Conservation (phyloP, 164 flowering plant genomes). For the Kalanchoe fedtschenkoi region DNA sequence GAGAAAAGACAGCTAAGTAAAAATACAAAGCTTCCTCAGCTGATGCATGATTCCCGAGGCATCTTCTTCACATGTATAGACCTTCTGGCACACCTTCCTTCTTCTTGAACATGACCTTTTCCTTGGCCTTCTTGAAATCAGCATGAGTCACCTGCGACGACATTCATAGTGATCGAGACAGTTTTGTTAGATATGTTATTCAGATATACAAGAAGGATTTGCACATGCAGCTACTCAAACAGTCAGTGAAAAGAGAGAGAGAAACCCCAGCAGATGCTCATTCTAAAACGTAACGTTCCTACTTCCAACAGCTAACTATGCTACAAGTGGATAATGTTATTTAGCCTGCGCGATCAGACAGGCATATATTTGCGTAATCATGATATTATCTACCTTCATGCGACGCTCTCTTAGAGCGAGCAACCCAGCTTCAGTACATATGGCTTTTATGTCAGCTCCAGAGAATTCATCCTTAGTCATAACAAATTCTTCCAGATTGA, state of each 20-base stretch:
- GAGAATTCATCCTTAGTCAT: constrained; percentile 90
- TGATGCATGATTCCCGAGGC: background rate
- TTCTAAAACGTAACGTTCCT: background rate
- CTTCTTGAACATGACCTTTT: constrained; percentile 96
- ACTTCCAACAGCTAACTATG: background rate
- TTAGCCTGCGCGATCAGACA: background rate
- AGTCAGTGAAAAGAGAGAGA: background rate
- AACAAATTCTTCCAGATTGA: constrained; percentile 86
- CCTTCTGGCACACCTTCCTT: constrained; percentile 97
- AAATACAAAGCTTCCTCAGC: background rate
- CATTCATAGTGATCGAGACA: background rate
- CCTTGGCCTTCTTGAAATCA: constrained; percentile 94
- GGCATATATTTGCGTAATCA: background rate
- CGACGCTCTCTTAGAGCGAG: constrained; percentile 87
- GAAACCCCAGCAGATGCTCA: background rate
- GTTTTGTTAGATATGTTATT: background rate
- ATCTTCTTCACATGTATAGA: constrained; percentile 52
- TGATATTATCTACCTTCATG: constrained; percentile 54
- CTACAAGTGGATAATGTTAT: background rate
- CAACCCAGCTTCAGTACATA: constrained; percentile 89
- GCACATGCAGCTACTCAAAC: background rate
- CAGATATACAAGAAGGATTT: background rate
- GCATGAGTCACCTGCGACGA: constrained; percentile 52
- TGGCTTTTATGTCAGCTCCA: constrained; percentile 91
- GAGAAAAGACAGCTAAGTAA: background rate